Conservation (phyloP, 2,329 filamentous ascomycete species). For the Trichoderma aggressivum region DNA sequence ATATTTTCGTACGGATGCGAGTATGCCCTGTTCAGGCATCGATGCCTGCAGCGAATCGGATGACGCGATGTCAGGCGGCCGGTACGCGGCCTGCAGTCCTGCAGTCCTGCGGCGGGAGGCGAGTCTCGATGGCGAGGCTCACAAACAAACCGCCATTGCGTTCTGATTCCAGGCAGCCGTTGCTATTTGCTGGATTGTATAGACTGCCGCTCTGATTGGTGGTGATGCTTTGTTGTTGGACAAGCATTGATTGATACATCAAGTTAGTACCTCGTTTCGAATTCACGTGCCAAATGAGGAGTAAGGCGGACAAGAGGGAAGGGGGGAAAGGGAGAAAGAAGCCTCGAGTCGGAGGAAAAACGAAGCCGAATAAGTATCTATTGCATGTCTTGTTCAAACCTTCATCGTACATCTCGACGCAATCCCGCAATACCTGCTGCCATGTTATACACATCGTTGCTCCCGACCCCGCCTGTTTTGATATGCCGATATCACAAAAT, state of each 20-base stretch:
- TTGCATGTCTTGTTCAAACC: neutral
- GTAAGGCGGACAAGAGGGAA: neutral
- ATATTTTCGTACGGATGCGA: neutral
- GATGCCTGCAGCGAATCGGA: neutral
- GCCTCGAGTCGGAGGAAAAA: neutral
- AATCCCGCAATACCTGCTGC: neutral
- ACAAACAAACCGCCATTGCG: neutral
- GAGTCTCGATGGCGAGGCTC: neutral
- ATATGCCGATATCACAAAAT: neutral
- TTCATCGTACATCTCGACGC: slow-evolving; percentile 8
- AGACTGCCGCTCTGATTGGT: neutral
- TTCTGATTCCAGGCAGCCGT: neutral
- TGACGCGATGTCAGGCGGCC: neutral
- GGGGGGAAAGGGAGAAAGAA: neutral
- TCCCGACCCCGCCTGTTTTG: neutral
- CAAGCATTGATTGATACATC: neutral
- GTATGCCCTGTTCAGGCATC: neutral
- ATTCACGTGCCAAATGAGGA: neutral
- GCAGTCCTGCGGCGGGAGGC: neutral
- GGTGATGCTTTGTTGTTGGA: neutral
- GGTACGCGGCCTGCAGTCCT: neutral
- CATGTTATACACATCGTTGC: slow-evolving; percentile 16
- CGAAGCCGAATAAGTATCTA: neutral
- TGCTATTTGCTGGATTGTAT: neutral
- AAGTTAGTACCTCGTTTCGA: neutral